Conservation (phyloP, 495 filamentous ascomycete genomes). For the Talaromyces ruber region DNA sequence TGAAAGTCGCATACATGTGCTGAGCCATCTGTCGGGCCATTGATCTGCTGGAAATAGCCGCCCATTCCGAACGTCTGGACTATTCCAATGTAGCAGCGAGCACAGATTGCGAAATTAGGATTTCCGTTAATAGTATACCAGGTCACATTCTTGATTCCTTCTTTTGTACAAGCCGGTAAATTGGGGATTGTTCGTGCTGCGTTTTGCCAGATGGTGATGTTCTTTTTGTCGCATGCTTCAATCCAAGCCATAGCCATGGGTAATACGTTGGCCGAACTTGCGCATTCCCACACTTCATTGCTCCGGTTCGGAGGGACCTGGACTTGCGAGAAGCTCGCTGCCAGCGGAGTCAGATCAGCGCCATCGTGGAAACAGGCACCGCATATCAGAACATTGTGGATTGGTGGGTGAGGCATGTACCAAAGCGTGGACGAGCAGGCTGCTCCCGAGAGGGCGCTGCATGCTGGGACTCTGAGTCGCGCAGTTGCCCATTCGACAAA, state of each 20-base stretch:
- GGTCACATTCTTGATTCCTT: constrained; percentile 21
- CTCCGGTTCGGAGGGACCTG: background rate
- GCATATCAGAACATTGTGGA: constrained; percentile 20
- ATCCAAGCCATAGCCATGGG: constrained; percentile 19
- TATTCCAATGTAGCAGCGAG: constrained; percentile 22
- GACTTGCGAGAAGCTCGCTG: background rate
- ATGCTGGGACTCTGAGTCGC: constrained; percentile 1
- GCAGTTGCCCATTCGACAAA: background rate
- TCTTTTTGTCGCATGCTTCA: constrained; percentile 16
- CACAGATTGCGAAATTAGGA: constrained; percentile 22
- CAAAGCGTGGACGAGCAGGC: constrained; percentile 16
- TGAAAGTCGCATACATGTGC: constrained; percentile 8
- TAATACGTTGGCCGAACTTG: constrained; percentile 13
- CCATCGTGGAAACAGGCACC: constrained; percentile 26
- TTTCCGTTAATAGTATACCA: constrained; percentile 24
- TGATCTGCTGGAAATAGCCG: constrained; percentile 18
- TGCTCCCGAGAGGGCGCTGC: background rate
- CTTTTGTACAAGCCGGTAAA: constrained; percentile 7
- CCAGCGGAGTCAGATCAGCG: constrained; percentile 11
- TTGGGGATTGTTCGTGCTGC: background rate
- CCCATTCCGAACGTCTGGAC: constrained; percentile 17
- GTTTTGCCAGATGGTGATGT: constrained; percentile 9
- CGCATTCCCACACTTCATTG: constrained; percentile 13
- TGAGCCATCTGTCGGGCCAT: constrained; percentile 12
- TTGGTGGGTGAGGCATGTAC: constrained; percentile 21